Conservation (phyloP, 1,284 basidiomycete species). For the Fomitopsis pinicola region DNA sequence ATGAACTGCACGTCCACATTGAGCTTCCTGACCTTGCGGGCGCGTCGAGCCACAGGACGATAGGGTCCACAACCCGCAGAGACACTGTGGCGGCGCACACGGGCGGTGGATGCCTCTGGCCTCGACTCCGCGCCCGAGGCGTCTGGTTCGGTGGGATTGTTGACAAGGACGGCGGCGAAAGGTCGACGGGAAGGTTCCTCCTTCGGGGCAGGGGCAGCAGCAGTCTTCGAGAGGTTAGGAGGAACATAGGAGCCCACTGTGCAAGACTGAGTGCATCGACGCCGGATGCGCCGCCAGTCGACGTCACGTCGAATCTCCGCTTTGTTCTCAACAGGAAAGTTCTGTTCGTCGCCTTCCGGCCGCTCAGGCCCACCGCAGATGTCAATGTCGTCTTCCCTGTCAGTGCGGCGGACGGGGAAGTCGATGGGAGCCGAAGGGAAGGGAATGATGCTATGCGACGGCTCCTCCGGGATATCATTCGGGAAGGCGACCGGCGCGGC, state of each 20-base stretch:
- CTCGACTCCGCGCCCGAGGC: background rate
- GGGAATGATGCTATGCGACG: conserved; percentile 16
- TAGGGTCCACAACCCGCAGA: background rate
- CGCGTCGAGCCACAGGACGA: conserved; percentile 24
- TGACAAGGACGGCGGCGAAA: background rate
- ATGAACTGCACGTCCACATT: conserved; percentile 36
- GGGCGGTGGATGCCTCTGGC: background rate
- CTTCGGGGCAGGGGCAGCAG: background rate
- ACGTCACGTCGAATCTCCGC: background rate
- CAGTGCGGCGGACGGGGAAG: conserved; percentile 11
- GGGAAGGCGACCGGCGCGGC: background rate
- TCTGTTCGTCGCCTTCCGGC: background rate
- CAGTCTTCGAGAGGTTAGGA: conserved; percentile 5
- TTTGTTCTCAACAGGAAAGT: conserved; percentile 5
- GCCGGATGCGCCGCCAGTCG: conserved; percentile 12
- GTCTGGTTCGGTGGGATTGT: background rate
- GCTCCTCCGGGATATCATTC: background rate
- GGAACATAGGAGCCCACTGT: conserved; percentile 21
- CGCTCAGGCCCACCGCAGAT: background rate
- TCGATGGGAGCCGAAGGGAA: conserved; percentile 27
- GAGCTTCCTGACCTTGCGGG: conserved; percentile 31
- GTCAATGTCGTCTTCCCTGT: conserved; percentile 4
- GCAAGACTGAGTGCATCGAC: conserved; percentile 20
- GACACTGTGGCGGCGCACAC: background rate
- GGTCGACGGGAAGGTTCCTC: conserved; percentile 1